phyloP scores from a whole-genome alignment of 1,284 basidiomycete genomes.

The Microstroma glucosiphilum region DNA sequence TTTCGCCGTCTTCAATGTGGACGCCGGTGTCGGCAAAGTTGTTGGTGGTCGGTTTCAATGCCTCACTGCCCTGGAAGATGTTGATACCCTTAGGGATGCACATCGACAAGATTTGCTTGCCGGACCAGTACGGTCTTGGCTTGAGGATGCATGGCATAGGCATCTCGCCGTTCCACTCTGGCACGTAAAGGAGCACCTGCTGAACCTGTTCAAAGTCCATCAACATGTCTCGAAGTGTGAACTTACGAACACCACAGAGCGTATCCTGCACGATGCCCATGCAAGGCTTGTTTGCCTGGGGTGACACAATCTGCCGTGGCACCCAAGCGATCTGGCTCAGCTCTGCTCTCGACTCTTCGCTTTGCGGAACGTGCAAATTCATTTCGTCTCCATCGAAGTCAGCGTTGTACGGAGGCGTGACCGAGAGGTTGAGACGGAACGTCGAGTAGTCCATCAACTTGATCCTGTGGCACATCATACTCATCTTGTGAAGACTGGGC shows the following conservation, averaged over 20 bases:
- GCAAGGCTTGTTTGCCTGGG: conserved; percentile 98
- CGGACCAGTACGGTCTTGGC: conserved; percentile 95
- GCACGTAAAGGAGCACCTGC: conserved; percentile 94
- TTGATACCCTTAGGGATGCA: conserved; percentile 95
- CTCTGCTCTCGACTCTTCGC: conserved; percentile 97
- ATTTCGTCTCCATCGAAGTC: conserved; percentile 98
- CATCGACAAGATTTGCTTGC: conserved; percentile 92
- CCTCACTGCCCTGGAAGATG: conserved; percentile 56
- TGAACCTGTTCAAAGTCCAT: conserved; percentile 59
- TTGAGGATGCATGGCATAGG: conserved; percentile 92
- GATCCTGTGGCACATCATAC: conserved; percentile 99
- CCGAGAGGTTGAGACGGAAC: conserved; percentile 92
- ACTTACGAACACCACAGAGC: conserved; percentile 92
- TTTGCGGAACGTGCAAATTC: conserved; percentile 93
- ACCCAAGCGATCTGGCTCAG: conserved; percentile 98
- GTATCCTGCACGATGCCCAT: conserved; percentile 99
- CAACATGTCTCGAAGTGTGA: conserved; percentile 75
- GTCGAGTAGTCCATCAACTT: conserved; percentile 99
- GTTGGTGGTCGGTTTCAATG: conserved; percentile 36
- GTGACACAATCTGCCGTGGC: conserved; percentile 97
- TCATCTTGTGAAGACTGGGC: conserved; percentile 98
- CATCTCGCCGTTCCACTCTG: conserved; percentile 89
- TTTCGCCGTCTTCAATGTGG: conserved; percentile 92
- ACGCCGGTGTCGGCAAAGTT: conserved; percentile 72
- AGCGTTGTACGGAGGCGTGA: conserved; percentile 55